Conservation (phyloP, 2,329 filamentous ascomycete species). For the Arthrobotrys sinensis region DNA sequence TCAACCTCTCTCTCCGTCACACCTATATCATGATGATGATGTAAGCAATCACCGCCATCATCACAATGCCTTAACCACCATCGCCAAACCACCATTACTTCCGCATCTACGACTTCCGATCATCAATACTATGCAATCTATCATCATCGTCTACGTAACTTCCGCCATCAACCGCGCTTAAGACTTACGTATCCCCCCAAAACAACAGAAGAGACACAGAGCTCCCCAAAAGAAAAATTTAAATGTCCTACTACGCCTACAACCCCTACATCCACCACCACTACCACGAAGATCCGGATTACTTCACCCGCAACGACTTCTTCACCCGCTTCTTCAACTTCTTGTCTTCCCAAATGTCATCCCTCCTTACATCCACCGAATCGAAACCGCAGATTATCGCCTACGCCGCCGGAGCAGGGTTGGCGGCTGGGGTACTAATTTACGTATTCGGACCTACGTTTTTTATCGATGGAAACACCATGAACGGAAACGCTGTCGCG, state of each 20-base stretch:
- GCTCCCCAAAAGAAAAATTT: not conserved
- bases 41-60: too few relatives aligned
- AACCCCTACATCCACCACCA: conserved; percentile 48
- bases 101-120: too few relatives aligned
- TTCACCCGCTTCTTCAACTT: conserved; percentile 38
- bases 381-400: conserved; percentile 85
- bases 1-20: not conserved
- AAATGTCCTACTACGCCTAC: conserved; percentile 60
- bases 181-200: too few relatives aligned
- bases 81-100: too few relatives aligned
- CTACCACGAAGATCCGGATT: conserved; percentile 17
- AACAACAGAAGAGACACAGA: too few relatives aligned
- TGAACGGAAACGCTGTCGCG: conserved; percentile 28
- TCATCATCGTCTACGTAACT: too few relatives aligned
- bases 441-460: conserved; percentile 99
- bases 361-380: conserved; percentile 26
- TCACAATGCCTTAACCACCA: too few relatives aligned
- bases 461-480: conserved; percentile 73
- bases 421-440: conserved; percentile 93
- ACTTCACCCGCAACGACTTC: conserved; percentile 47
- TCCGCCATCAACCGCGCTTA: too few relatives aligned
- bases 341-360: conserved; percentile 32
- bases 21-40: not conserved
- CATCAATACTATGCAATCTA: too few relatives aligned
- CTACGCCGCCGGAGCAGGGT: conserved; percentile 94